A percentile compares a stretch with the other conserved stretches of the same genome.
phyloP scores from a whole-genome alignment of 805 yeast species.

The Wickerhamomyces ciferrii region DNA sequence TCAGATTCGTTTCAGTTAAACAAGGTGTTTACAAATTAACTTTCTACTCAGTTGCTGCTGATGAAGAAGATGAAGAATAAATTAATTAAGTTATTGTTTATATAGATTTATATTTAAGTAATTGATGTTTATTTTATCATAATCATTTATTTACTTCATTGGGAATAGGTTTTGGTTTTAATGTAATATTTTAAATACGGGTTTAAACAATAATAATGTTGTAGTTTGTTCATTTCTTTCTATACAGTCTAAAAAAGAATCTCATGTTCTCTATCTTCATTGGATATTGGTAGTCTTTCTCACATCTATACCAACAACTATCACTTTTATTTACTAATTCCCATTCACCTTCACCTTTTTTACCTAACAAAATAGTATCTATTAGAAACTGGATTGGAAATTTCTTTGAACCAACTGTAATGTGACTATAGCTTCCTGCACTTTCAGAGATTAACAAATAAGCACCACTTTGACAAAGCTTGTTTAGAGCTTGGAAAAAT shows the following conservation, averaged over 20 bases:
- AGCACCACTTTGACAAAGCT: conserved; percentile 49
- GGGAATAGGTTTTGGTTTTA: conserved; percentile 8
- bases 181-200: conserved; percentile 13
- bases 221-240: conserved; percentile 33
- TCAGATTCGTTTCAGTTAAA: conserved; percentile 95
- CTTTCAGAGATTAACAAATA: conserved; percentile 70
- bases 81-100: conserved; percentile 13
- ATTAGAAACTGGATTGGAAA: conserved; percentile 81
- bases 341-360: conserved; percentile 54
- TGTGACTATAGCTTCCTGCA: conserved; percentile 87
- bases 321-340: conserved; percentile 59
- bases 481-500: conserved; percentile 48
- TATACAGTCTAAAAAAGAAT: conserved; percentile 72
- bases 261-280: conserved; percentile 84
- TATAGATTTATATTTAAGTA: conserved; percentile 1
- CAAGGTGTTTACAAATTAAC: conserved; percentile 95
- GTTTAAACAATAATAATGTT: too few species aligned
- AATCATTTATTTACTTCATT: conserved; percentile 9
- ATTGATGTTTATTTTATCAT: conserved; percentile 12
- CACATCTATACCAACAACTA: conserved; percentile 75
- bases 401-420: conserved; percentile 65
- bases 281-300: conserved; percentile 47
- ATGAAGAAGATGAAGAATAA: conserved; percentile 94
- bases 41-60: conserved; percentile 98
- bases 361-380: conserved; percentile 65